phyloP scores from a whole-genome alignment of 192 early-diverging fungal species.

The Gonapodya sp. region DNA sequence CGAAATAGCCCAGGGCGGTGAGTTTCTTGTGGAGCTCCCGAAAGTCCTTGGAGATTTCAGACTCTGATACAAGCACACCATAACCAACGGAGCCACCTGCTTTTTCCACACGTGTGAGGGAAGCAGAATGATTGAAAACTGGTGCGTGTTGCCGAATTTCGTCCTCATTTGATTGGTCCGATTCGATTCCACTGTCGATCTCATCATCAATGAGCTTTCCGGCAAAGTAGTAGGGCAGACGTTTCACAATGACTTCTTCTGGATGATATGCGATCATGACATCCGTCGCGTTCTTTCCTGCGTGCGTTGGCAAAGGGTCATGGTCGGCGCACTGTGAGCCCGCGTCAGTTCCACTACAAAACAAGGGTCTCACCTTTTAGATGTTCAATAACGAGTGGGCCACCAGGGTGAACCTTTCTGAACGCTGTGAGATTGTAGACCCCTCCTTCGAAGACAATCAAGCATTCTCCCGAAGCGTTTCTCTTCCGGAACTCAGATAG shows the following conservation, averaged over 20 bases:
- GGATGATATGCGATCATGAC: slow-evolving; percentile 81
- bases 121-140: background rate
- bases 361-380: background rate
- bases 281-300: slow-evolving; percentile 74
- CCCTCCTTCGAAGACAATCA: background rate
- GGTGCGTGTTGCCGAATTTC: background rate
- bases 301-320: background rate
- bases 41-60: slow-evolving; percentile 30
- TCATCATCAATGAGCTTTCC: background rate
- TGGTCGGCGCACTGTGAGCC: background rate
- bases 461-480: background rate
- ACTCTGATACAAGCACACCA: background rate
- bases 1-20: slow-evolving; percentile 48
- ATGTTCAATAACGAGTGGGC: background rate
- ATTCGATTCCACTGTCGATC: background rate
- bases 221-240: background rate
- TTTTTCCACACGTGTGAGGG: background rate
- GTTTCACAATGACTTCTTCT: slow-evolving; percentile 45
- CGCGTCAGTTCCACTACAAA: background rate
- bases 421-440: slow-evolving; percentile 1
- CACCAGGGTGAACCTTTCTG: background rate
- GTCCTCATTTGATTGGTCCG: background rate
- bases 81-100: background rate
- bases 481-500: background rate
- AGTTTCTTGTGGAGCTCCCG: slow-evolving; percentile 58